phyloP scores from a whole-genome alignment of 352 stramenopile genomes.

The Phytophthora tubulina region DNA sequence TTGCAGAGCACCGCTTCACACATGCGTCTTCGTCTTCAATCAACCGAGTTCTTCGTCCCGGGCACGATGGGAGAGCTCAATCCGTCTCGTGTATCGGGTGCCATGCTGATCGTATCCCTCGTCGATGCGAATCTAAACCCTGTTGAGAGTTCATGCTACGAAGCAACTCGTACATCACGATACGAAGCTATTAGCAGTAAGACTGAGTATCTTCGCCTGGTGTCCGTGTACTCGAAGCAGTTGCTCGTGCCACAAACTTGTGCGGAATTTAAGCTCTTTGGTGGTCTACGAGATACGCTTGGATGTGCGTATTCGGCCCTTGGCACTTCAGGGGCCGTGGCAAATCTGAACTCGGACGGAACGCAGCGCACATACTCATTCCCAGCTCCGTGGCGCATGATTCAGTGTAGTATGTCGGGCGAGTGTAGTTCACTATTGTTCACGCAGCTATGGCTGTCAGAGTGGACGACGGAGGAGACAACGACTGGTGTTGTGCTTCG shows the following conservation, averaged over 20 bases:
- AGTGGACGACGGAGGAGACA: constrained; percentile 39
- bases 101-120: constrained; percentile 41
- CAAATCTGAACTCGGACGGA: constrained; percentile 34
- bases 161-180: constrained; percentile 23
- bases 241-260: constrained; percentile 40
- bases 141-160: constrained; percentile 36
- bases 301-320: constrained; percentile 50
- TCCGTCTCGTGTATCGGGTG: constrained; percentile 34
- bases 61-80: constrained; percentile 49
- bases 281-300: constrained; percentile 32
- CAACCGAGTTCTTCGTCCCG: constrained; percentile 47
- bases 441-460: constrained; percentile 51
- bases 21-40: constrained; percentile 42
- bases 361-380: constrained; percentile 34
- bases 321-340: constrained; percentile 40
- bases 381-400: constrained; percentile 52
- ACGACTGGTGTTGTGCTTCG: constrained; percentile 31
- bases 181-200: constrained; percentile 20
- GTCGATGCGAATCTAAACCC: constrained; percentile 28
- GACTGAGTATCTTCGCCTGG: constrained; percentile 34
- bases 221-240: constrained; percentile 37
- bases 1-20: constrained; percentile 32
- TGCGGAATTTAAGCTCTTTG: constrained; percentile 36
- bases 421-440: constrained; percentile 55
- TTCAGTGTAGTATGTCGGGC: constrained; percentile 50